phyloP scores from a whole-genome alignment of 2,329 filamentous ascomycete species.

The Colletotrichum musicola region DNA sequence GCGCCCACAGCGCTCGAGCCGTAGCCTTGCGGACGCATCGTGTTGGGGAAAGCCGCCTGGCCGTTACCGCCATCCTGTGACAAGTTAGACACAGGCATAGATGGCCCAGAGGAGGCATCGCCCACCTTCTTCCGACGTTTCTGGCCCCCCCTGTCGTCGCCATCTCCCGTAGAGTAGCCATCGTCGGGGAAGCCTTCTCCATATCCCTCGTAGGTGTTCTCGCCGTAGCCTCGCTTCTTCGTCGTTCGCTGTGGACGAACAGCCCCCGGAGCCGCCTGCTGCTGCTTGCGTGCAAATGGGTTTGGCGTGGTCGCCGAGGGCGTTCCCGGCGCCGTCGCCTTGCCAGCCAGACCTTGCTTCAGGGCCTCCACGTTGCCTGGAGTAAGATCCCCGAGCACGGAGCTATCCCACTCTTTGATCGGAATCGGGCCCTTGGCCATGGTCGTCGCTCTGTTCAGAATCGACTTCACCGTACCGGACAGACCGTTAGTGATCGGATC shows the following conservation, averaged over 20 bases:
- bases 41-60: slow-evolving; percentile 54
- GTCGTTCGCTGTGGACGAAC: slow-evolving; percentile 72
- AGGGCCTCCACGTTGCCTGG: slow-evolving; percentile 55
- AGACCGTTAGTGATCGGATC: slow-evolving; percentile 69
- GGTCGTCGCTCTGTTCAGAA: slow-evolving; percentile 64
- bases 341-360: slow-evolving; percentile 57
- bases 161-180: slow-evolving; percentile 80
- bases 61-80: slow-evolving; percentile 59
- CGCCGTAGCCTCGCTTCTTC: slow-evolving; percentile 82
- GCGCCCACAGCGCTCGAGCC: slow-evolving; percentile 70
- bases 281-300: slow-evolving; percentile 38
- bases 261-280: slow-evolving; percentile 29
- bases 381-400: slow-evolving; percentile 69
- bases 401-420: slow-evolving; percentile 67
- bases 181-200: slow-evolving; percentile 79
- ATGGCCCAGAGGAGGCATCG: slow-evolving; percentile 41
- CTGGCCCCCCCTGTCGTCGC: slow-evolving; percentile 69
- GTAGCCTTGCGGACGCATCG: slow-evolving; percentile 65
- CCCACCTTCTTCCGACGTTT: slow-evolving; percentile 77
- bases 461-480: slow-evolving; percentile 56
- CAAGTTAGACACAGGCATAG: slow-evolving; percentile 54
- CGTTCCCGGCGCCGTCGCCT: slow-evolving; percentile 66
- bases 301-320: slow-evolving; percentile 54
- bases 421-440: slow-evolving; percentile 70
- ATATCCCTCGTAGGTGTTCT: slow-evolving; percentile 81